Evolutionary conservation across 106 monocot species (phyloP).

Genomic region (Amphibolis antarctica): DNA sequence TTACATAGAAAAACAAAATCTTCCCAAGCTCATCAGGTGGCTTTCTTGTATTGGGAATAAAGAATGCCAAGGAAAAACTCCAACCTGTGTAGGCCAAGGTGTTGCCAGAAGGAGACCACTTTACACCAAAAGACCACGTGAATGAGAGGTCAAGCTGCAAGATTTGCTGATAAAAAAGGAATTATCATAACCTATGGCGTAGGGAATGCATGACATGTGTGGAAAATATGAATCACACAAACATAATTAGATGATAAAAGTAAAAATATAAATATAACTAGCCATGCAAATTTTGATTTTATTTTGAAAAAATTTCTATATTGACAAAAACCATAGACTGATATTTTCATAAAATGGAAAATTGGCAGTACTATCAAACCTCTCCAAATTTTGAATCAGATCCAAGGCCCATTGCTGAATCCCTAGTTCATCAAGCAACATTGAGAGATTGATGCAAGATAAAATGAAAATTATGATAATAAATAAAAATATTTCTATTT

Average conservation of each 20-base stretch:
- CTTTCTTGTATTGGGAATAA: background rate
- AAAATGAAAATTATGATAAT: background rate
- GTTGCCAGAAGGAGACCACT: conserved; percentile 92
- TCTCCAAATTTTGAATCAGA: conserved; percentile 89
- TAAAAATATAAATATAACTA: background rate
- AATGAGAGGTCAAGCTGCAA: conserved; percentile 87
- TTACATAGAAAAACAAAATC: too few species aligned
- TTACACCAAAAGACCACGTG: conserved; percentile 89
- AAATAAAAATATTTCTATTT: background rate
- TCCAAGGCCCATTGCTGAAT: conserved; percentile 38
- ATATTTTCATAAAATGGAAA: background rate
- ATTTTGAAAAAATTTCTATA: background rate
- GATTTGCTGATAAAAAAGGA: conserved; percentile 54
- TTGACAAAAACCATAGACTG: background rate
- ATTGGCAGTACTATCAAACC: conserved; percentile 18
- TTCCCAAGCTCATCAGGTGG: background rate
- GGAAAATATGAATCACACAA: background rate
- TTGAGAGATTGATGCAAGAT: conserved; percentile 3
- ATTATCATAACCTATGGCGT: background rate
- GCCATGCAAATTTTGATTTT: background rate
- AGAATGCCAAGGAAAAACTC: background rate
- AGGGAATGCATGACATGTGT: background rate
- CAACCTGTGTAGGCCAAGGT: conserved; percentile 88
- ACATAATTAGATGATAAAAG: background rate
- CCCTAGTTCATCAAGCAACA: conserved; percentile 32